phyloP scores from a whole-genome alignment of 768 basidiomycete species.

The Hygrocybe punicea region DNA sequence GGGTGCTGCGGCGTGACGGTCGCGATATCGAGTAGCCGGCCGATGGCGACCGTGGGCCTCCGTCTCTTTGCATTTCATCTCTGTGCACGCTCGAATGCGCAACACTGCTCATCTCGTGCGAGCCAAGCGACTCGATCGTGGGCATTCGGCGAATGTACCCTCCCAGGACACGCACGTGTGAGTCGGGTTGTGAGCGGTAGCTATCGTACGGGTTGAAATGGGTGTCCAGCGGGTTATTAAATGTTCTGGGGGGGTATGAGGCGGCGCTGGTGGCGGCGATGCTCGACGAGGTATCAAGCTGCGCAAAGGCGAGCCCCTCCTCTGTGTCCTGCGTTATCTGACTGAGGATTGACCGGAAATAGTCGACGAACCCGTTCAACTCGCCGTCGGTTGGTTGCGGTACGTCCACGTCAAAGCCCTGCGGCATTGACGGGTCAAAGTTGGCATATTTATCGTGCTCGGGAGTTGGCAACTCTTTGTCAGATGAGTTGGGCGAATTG shows the following conservation, averaged over 20 bases:
- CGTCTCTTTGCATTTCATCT: background rate
- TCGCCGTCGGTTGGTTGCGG: constrained; percentile 28
- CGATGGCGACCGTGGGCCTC: too few relatives aligned
- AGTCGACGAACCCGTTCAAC: constrained; percentile 44
- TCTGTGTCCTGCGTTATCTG: constrained; percentile 55
- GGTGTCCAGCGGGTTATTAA: constrained; percentile 17
- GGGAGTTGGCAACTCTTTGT: background rate
- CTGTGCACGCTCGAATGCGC: background rate
- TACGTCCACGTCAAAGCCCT: constrained; percentile 13
- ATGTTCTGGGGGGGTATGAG: background rate
- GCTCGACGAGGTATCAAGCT: constrained; percentile 16
- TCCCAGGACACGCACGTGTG: constrained; percentile 59
- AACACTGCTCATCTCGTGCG: constrained; percentile 42
- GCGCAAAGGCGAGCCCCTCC: constrained; percentile 38
- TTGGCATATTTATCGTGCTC: background rate
- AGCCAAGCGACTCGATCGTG: constrained; percentile 75
- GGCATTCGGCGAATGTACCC: constrained; percentile 70
- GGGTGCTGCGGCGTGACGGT: too few relatives aligned
- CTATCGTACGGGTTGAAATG: constrained; percentile 3
- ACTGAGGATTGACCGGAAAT: constrained; percentile 49
- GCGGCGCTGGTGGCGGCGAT: background rate
- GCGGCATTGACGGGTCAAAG: constrained; percentile 10
- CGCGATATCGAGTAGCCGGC: too few relatives aligned
- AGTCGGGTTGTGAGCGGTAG: constrained; percentile 39
- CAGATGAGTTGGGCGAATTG: background rate